These are phyloP conservation scores for Pleurotus tuoliensis DNA, from an alignment of 768 basidiomycete genomes.

Conservation along the genomic window DNA sequence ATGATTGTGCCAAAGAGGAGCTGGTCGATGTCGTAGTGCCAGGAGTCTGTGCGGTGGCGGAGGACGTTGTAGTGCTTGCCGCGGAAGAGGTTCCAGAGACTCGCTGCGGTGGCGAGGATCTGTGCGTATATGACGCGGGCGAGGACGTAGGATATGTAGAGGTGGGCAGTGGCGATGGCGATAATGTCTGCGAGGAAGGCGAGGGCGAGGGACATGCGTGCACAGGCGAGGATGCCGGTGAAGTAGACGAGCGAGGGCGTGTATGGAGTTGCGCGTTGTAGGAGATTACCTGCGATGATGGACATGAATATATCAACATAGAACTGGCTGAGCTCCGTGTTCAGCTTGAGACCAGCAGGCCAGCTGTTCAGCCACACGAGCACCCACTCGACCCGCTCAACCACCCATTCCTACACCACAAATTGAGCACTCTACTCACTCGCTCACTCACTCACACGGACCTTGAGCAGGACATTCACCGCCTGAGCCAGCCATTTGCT, in stretches of 20 bases:
- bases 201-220: constrained; percentile 64
- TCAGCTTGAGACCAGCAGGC: constrained; percentile 95
- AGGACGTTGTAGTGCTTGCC: constrained; percentile 89
- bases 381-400: constrained; percentile 44
- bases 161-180: constrained; percentile 63
- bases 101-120: constrained; percentile 54
- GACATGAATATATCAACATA: constrained; percentile 71
- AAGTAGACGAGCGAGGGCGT: constrained; percentile 25
- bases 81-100: constrained; percentile 87
- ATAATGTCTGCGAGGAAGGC: constrained; percentile 67
- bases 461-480: constrained; percentile 36
- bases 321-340: constrained; percentile 87
- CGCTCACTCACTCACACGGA: constrained; percentile 14
- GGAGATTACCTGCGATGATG: constrained; percentile 38
- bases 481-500: constrained; percentile 38
- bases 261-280: constrained; percentile 40
- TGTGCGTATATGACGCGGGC: constrained; percentile 58
- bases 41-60: constrained; percentile 83
- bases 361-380: constrained; percentile 89
- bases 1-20: constrained; percentile 91
- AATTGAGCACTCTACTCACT: neutral
- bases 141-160: constrained; percentile 65
- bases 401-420: constrained; percentile 31
- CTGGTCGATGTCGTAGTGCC: constrained; percentile 91
- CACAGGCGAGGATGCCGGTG: constrained; percentile 33